These are phyloP conservation scores for Euphrasia arctica DNA, from an alignment of 305 asterid genomes.

Conservation along the genomic window DNA sequence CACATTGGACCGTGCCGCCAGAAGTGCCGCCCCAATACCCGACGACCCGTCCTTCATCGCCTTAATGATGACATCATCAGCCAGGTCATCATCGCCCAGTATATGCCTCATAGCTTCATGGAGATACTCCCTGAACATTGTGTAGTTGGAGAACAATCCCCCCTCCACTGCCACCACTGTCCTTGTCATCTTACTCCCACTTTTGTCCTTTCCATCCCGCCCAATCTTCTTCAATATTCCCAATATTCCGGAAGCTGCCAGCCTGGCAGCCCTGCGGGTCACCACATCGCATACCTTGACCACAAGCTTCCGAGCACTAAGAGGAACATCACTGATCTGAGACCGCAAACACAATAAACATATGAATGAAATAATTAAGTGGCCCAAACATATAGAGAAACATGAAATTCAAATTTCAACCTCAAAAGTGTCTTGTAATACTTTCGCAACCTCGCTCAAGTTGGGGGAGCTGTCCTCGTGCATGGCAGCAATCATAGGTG, in stretches of 20 bases:
- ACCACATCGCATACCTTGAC: constrained; percentile 78
- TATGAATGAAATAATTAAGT: background rate
- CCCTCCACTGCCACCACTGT: constrained; percentile 88
- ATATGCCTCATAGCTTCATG: constrained; percentile 67
- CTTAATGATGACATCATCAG: constrained; percentile 51
- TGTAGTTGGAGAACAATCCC: constrained; percentile 63
- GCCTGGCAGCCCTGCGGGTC: constrained; percentile 75
- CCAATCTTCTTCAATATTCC: constrained; percentile 88
- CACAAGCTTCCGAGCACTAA: constrained; percentile 68
- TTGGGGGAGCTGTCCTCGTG: constrained; percentile 80
- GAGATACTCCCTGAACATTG: constrained; percentile 66
- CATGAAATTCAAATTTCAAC: constrained; percentile 30
- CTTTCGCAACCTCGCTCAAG: constrained; percentile 63
- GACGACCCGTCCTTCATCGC: constrained; percentile 66
- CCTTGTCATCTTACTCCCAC: constrained; percentile 46
- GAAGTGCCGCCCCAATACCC: constrained; percentile 82
- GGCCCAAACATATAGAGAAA: background rate
- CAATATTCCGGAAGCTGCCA: constrained; percentile 85
- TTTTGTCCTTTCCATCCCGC: constrained; percentile 62
- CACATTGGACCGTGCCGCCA: constrained; percentile 49
- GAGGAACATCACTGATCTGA: constrained; percentile 63
- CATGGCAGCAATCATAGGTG: constrained; percentile 80
- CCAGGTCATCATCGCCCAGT: constrained; percentile 57
- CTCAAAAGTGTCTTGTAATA: constrained; percentile 60
- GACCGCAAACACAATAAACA: constrained; percentile 8